These are phyloP conservation scores for Neonectria neomacrospora DNA, from an alignment of 2,329 filamentous ascomycete genomes.

Conservation along the genomic window DNA sequence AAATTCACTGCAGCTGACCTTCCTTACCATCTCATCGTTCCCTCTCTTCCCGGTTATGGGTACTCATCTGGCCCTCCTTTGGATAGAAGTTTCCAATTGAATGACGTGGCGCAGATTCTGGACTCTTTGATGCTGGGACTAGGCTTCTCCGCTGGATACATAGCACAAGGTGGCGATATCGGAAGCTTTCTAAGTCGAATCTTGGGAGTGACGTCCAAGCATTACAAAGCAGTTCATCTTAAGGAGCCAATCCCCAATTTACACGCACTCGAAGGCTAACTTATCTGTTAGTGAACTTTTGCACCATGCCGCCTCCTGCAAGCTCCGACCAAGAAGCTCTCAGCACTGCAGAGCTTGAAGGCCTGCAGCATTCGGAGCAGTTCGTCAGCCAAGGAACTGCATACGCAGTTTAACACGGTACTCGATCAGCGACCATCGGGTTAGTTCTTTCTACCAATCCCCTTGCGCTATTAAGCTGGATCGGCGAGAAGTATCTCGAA, in stretches of 20 bases:
- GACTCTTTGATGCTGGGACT: not conserved
- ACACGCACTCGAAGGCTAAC: not conserved
- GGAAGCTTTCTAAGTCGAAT: not conserved
- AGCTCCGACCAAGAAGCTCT: not conserved
- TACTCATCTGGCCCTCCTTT: slow-evolving; percentile 61
- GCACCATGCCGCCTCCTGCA: not conserved
- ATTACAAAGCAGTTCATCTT: not conserved
- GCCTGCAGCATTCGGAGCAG: not conserved
- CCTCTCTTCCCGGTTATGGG: slow-evolving; percentile 65
- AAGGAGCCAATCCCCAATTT: not conserved
- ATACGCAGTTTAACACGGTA: not conserved
- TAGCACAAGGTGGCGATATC: not conserved
- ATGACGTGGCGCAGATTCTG: not conserved
- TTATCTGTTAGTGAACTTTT: not conserved
- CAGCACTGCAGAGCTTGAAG: not conserved
- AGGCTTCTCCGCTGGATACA: slow-evolving; percentile 6
- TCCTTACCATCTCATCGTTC: slow-evolving; percentile 68
- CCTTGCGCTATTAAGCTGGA: not conserved
- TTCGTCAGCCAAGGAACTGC: not conserved
- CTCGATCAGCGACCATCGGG: not conserved
- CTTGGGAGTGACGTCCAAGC: not conserved
- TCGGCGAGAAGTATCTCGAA: slow-evolving; percentile 1
- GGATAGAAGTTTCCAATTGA: slow-evolving; percentile 47
- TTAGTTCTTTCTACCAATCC: not conserved
- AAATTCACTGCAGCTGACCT: slow-evolving; percentile 62